Evolutionary conservation across 257 asterid species (phyloP), one percentile per base, ranked within the genome.

Genomic region (Ajuga chamaepitys): DNA sequence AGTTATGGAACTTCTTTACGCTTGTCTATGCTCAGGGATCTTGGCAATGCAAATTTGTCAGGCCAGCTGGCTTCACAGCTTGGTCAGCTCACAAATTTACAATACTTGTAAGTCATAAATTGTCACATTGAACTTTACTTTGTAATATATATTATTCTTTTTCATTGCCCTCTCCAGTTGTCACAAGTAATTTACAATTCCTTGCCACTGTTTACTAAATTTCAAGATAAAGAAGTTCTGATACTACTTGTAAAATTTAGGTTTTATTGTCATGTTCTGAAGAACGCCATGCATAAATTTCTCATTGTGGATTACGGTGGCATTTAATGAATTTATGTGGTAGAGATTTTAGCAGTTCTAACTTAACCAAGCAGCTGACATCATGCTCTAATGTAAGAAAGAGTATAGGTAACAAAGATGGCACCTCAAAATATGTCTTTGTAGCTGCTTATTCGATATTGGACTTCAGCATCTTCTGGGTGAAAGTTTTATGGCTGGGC

Each of bases 41-140:
- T 94, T 47, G 99, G 97, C 50, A 88, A 90, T 76, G 97, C 99
- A 53, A 85, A 94, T 83, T 86, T 94, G 79, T 77, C 95, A 1
- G 99, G 99, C 18, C 76, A 54, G 72, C 86, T 94, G 52, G 92
- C 74, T 81, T 78, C 99, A 7, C 95, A 90, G 88, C 97, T 94
- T 52, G 99, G 99, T 67, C 83, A 54, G 72, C 97, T 94, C 60
- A 60, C 56, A 9, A 77, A 78, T 74, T 81, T 94, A 79, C 92
- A 94, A 75, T 94, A 90, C 85, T 71, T 94, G 99, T 94, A 85
- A 86, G 99, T 74, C 20, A 5, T 10, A 5, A 50, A 16, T 25
- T 4, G 30, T 42, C 40, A 13, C 28, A 52, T 41, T 6, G 37
- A 58, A 17, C 34, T 24, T 48, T 48, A 25, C 50, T 17, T 18